Evolutionary conservation across 129 eudicot genomes (phyloP), one percentile per base, ranked within the genome.

Genomic region (Sambucus nigra): DNA sequence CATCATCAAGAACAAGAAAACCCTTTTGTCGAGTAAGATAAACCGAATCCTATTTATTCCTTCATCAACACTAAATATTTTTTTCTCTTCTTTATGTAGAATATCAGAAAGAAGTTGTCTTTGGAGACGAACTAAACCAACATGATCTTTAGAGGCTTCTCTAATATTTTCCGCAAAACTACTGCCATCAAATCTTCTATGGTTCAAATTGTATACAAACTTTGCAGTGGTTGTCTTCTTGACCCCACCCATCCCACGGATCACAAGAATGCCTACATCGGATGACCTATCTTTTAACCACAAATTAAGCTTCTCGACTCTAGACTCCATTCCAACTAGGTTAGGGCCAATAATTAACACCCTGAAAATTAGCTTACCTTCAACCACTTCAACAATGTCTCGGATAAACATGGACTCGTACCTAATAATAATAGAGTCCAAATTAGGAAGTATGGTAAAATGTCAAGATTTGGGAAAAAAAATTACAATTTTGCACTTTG

Each of bases 1-100:
- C 59, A 17, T 61, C 66, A 66, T 73, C 78, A 29, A 73, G 65
- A 19, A 73, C 65, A 27, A 60, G 13, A 0, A 65, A 52, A 72
- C 73, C 21, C 47, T 50, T 57, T 50, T 67, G 47, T 18, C 10
- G 32, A 32, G 7, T 10, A 51, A 40, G 31, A 27, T 50, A 48
- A 35, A 26, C 45, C 27, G 19, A 19, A 67, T 16, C 44, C n/a
- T 47, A 47, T 19, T 26, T 1, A 58, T 38, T 10, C 73, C 73
- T 20, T 19, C 14, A 21, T 58, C 53, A 26, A 15, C 66, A 40
- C 24, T 48, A 27, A 45, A 40, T 18, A 67, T 21, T 33, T 67
- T 40, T 7, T 24, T n/a, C 8, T 58, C 38, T 13, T 27, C 25
- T 19, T 50, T 57, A 22, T 22, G n/a, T 3, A 25, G 29, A 21